Evolutionary conservation across 2,329 filamentous ascomycete species (phyloP).

Genomic region (Diaporthe citrichinensis): DNA sequence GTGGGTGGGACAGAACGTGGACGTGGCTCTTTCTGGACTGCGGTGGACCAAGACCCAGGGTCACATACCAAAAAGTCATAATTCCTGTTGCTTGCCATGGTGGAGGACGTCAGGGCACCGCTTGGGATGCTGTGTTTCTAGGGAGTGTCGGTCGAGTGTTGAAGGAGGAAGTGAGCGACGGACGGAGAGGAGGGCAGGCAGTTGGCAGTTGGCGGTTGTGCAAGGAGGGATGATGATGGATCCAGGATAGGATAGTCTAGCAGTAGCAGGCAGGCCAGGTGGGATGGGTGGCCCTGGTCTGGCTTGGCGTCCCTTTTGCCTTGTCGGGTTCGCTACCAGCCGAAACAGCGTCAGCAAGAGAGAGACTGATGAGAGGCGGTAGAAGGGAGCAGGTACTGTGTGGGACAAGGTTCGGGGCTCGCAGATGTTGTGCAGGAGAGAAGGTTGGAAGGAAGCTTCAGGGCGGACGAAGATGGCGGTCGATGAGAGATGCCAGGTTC

Average conservation of each 20-base stretch:
- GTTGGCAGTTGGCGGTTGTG: constrained; percentile 28
- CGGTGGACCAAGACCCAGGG: constrained; percentile 41
- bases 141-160: constrained; percentile 31
- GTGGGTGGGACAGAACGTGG: constrained; percentile 36
- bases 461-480: constrained; percentile 32
- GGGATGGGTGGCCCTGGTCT: constrained; percentile 29
- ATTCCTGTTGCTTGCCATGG: constrained; percentile 97
- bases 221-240: constrained; percentile 33
- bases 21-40: constrained; percentile 42
- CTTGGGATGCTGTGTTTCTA: constrained; percentile 34
- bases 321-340: constrained; percentile 32
- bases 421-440: constrained; percentile 35
- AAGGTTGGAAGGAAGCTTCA: constrained; percentile 1
- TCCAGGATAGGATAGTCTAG: constrained; percentile 23
- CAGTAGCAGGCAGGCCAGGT: constrained; percentile 1
- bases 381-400: constrained; percentile 8
- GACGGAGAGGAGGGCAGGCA: constrained; percentile 23
- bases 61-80: constrained; percentile 95
- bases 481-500: constrained; percentile 28
- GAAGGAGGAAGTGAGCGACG: constrained; percentile 15
- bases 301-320: constrained; percentile 31
- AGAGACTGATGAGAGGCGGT: neutral
- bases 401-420: constrained; percentile 32
- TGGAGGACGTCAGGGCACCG: constrained; percentile 48
- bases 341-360: constrained; percentile 28